Conservation (phyloP, 164 flowering plant species). For the Platanus orientalis region DNA sequence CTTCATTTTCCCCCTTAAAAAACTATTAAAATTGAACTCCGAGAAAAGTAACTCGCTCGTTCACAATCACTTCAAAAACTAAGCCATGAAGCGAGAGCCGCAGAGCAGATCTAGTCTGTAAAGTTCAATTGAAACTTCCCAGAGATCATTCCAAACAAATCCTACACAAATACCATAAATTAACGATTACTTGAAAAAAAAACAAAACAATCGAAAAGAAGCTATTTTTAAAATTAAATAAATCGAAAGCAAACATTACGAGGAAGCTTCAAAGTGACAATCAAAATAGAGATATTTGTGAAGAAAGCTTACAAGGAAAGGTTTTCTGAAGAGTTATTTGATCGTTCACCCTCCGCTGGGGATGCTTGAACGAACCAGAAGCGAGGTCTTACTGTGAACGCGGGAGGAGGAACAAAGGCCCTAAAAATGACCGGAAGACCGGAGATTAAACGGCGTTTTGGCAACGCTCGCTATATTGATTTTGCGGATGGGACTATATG, state of each 20-base stretch:
- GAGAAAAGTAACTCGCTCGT: neutral
- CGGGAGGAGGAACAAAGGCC: too few species aligned
- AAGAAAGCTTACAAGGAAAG: neutral
- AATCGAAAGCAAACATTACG: neutral
- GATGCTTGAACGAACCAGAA: too few species aligned
- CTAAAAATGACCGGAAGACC: too few species aligned
- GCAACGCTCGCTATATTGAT: too few species aligned
- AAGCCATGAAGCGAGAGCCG: neutral
- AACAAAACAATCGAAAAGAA: neutral
- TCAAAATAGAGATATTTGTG: neutral
- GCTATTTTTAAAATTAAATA: too few species aligned
- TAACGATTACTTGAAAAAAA: neutral
- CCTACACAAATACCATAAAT: neutral
- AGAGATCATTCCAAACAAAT: neutral
- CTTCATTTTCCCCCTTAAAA: neutral
- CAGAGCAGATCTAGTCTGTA: conserved; percentile 11
- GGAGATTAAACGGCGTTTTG: too few species aligned
- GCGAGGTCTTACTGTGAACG: too few species aligned
- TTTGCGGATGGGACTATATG: too few species aligned
- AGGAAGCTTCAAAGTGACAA: neutral
- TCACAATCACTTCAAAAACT: neutral
- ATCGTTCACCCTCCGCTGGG: too few species aligned
- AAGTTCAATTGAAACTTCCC: conserved; percentile 14
- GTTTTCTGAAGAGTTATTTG: neutral
- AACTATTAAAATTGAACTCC: neutral